Evolutionary conservation across 345 rosid genomes (phyloP).

Genomic region (Geranium rotundifolium): DNA sequence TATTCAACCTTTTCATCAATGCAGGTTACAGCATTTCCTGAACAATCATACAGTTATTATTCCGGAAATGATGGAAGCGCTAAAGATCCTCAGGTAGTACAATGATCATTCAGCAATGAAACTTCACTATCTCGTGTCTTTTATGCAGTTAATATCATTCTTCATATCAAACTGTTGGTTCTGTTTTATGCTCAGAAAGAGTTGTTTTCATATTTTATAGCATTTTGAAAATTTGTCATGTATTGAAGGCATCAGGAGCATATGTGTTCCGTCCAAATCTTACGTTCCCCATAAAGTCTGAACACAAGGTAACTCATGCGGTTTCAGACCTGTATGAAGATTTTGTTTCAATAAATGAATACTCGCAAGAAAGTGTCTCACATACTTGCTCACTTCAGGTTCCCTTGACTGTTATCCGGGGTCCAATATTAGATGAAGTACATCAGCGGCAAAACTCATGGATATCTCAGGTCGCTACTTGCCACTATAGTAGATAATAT

Average conservation of each 20-base stretch:
- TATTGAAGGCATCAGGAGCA: slow-evolving; percentile 83
- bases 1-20: slow-evolving; percentile 7
- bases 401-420: slow-evolving; percentile 50
- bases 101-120: slow-evolving; percentile 7
- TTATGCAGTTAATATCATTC: not conserved
- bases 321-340: slow-evolving; percentile 5
- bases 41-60: slow-evolving; percentile 70
- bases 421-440: slow-evolving; percentile 81
- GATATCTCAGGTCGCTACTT: slow-evolving; percentile 66
- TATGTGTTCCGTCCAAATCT: slow-evolving; percentile 86
- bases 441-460: slow-evolving; percentile 62
- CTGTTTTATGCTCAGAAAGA: slow-evolving; percentile 8
- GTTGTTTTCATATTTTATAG: not conserved
- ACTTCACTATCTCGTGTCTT: not conserved
- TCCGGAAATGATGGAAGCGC: slow-evolving; percentile 82
- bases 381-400: slow-evolving; percentile 30
- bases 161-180: not conserved
- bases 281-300: slow-evolving; percentile 32
- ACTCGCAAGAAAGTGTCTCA: slow-evolving; percentile 29
- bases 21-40: slow-evolving; percentile 43
- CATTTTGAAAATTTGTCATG: not conserved
- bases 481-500: not conserved
- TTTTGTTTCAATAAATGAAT: slow-evolving; percentile 1
- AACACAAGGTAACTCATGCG: slow-evolving; percentile 35
- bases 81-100: slow-evolving; percentile 74